Conservation (phyloP, 352 stramenopile genomes). For the Globisporangium takayamanum region DNA sequence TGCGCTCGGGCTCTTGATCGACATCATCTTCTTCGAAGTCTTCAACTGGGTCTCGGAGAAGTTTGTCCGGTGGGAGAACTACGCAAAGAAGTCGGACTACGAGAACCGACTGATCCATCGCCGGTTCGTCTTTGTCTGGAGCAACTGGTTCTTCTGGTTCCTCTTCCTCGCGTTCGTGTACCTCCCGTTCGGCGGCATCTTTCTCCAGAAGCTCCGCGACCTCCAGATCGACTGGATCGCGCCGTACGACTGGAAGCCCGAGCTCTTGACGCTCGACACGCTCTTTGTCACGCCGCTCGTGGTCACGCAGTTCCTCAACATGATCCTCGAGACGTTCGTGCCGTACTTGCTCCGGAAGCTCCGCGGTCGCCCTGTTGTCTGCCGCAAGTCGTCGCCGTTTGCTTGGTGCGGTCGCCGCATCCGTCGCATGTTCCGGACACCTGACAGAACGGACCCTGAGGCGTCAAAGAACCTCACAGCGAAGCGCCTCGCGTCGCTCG, state of each 20-base stretch:
- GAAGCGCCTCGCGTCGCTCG: constrained; percentile 51
- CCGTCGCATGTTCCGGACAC: constrained; percentile 25
- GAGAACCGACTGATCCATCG: constrained; percentile 84
- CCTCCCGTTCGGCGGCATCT: constrained; percentile 71
- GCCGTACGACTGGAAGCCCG: constrained; percentile 68
- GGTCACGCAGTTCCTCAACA: constrained; percentile 86
- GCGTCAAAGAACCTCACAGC: constrained; percentile 51
- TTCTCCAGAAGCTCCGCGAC: constrained; percentile 48
- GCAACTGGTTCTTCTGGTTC: constrained; percentile 92
- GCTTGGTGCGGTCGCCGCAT: constrained; percentile 44
- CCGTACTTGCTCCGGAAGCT: constrained; percentile 80
- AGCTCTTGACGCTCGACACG: constrained; percentile 75
- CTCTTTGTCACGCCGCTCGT: constrained; percentile 86
- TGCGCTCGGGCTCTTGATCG: constrained; percentile 74
- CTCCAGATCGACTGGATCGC: constrained; percentile 45
- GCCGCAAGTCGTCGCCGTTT: constrained; percentile 55
- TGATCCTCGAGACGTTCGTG: constrained; percentile 83
- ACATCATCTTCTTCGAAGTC: constrained; percentile 86
- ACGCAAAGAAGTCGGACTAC: constrained; percentile 80
- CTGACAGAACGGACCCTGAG: constrained; percentile 3
- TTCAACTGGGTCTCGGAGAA: constrained; percentile 88
- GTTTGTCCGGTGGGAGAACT: constrained; percentile 86
- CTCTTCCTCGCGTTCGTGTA: constrained; percentile 89
- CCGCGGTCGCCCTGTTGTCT: constrained; percentile 56
- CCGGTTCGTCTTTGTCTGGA: constrained; percentile 88